Evolutionary conservation across 768 basidiomycete species (phyloP), one percentile per base, ranked within the genome.

Genomic region (Rubroboletus satanas): DNA sequence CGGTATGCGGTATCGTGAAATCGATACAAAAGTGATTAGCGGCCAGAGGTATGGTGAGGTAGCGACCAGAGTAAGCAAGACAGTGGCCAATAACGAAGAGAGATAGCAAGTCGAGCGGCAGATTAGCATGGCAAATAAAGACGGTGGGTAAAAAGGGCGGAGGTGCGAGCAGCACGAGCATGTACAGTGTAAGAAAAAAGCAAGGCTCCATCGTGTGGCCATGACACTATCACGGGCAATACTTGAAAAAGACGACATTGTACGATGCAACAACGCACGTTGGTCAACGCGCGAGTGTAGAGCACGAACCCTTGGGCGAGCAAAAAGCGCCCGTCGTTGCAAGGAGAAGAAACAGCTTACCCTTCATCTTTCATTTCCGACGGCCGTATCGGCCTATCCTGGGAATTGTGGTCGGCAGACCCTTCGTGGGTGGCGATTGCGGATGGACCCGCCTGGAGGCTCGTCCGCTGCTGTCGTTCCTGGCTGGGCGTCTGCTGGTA

Each of bases 351-450:
- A 59, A 59, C 52, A 55, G 77, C 88, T 86, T 79, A 90, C 88
- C 88, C 88, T 77, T 84, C 83, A 67, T 90, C 88, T 56, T 86
- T 84, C 85, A 86, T 87, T 68, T 90, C 87, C 18, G 82, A 82
- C 9, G 83, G 83, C 59, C 84, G 80, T 63, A 85, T 77, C 17
- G 81, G 77, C 66, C 79, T 79, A 14, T 82, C 75, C 45, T 73
- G 75, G 51, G 77, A 73, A 32, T 51, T 61, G 36, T 62, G 66
- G 49, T 70, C 66, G 18, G 69, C 57, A 14, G 69, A 48, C n/a
- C 67, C 64, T 39, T 73, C 70, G 48, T 73, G 75, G 11, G 76
- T 74, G 26, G 71, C 65, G 11, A 74, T 74, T 1, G 66, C 68
- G 41, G 64, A 70, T 3, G 64, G 65, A 12, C 52, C 68, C 47